Evolutionary conservation across 805 yeast genomes (phyloP).

Genomic region (Starmerella khaoyaiensis): DNA sequence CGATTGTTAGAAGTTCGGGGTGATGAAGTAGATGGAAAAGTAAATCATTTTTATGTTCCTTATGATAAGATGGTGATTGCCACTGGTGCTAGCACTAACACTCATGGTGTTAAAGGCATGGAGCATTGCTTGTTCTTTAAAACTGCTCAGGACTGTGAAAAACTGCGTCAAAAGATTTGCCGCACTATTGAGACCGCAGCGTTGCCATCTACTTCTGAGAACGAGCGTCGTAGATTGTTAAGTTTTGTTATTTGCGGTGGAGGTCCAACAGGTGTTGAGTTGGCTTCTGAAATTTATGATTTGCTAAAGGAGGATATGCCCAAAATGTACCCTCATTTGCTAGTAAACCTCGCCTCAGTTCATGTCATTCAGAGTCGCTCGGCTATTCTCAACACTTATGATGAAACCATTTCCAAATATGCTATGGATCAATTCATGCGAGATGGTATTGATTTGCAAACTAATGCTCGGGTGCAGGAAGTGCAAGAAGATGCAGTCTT

Average conservation of each 20-base stretch:
- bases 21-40: constrained; percentile 31
- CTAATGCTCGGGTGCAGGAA: constrained; percentile 50
- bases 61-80: constrained; percentile 58
- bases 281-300: constrained; percentile 60
- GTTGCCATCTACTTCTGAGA: constrained; percentile 50
- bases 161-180: constrained; percentile 42
- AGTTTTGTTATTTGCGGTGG: constrained; percentile 63
- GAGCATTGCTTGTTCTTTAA: constrained; percentile 48
- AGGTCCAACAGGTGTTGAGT: constrained; percentile 64
- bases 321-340: constrained; percentile 43
- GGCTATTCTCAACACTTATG: constrained; percentile 55
- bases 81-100: constrained; percentile 55
- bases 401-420: constrained; percentile 48
- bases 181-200: constrained; percentile 48
- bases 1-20: constrained; percentile 45
- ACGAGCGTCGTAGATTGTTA: constrained; percentile 46
- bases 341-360: constrained; percentile 51
- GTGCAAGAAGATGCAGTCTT: constrained; percentile 45
- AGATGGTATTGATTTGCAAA: constrained; percentile 49
- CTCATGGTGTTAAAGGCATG: constrained; percentile 61
- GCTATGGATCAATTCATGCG: constrained; percentile 51
- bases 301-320: constrained; percentile 51
- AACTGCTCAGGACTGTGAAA: constrained; percentile 53
- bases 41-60: constrained; percentile 44
- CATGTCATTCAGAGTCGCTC: constrained; percentile 59